Base-by-base conservation (phyloP, 345 rosid genomes). In the Lepidium didymum region DNA sequence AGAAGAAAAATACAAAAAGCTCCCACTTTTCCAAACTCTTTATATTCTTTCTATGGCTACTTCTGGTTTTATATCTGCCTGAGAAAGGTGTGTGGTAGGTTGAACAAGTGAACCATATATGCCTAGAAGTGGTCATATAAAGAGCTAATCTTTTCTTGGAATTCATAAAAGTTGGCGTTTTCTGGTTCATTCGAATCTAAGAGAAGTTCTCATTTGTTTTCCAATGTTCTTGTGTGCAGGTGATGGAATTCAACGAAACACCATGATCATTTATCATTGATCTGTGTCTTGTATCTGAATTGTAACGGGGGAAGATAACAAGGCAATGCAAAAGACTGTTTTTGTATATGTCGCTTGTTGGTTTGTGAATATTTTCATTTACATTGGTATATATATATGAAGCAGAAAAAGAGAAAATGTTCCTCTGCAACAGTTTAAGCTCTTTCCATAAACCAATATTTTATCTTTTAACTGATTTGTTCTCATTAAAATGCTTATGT, bases 161-260 rank as follows among this genome's bases (percentile, higher is more conserved):
- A 43, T 47, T 9, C 21, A 13, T 1, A 14, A 37, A 13, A 27
- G 13, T 69, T 49, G 34, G 41, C 3, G 1, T 6, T 59, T 31
- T 42, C 7, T 46, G 57, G 38, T 27, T 29, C 50, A 45, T 68
- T 56, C 5, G 3, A 6, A 56, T 6, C 4, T 3, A 4, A 1
- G 13, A 0, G 14, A 23, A 69, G 50, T 41, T 37, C 7, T 6
- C 21, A 16, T 56, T 8, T 7, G 38, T 29, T 25, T 10, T n/a
- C 10, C 21, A 25, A 15, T 64, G 29, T 63, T 42, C 38, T 49
- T 72, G 44, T 15, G 27, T 67, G 68, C 68, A 74, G 77, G 77
- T 74, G 77, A 74, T 74, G 77, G 77, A 74, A 27, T 74, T 74
- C 68, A 74, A 67, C 3, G 77, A 74, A 67, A 67, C 77, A 36